Base-by-base conservation (phyloP, 139 green algal species). In the Haematococcus sp. region DNA sequence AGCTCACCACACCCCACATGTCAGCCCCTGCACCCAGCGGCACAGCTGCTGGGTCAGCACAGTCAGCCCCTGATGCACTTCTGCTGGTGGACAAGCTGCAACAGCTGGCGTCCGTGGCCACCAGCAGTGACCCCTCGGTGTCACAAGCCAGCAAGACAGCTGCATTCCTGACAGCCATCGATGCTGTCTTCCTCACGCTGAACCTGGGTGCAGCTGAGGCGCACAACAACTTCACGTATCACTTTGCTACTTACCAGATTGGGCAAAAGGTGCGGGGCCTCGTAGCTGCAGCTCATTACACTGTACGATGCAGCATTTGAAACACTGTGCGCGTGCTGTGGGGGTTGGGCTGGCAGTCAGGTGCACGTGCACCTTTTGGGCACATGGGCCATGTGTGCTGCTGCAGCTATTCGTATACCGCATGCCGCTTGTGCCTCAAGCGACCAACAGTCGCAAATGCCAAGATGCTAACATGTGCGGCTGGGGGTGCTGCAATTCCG, bases 171-270 rank as follows among this genome's bases (percentile, higher is more conserved):
- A 35, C 55, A 23, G 66, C 74, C 1, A 43, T 65, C 5, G 74
- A 80, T 25, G 65, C 74, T 30, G 65, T 35, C 25, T 28, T 80
- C 5, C 66, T 80, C 4, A 58, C n/a, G 27, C 19, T 80, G 28
- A 3, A 46, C 20, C n/a, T 80, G 4, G 66, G 63, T 30, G 66
- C 58, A 2, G 28, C 63, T 43, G 56, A 80, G 56, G n/a, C 4
- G 2, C 32, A 60, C 74, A 28, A 17, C 3, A 5, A 52, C 27
- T 80, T 70, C 66, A 67, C 66, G 2, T 32, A 52, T 22, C 74
- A 75, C 23, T 71, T 80, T 40, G 74, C 66, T 15, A 75, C 74
- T 1, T 80, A 65, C 46, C 66, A 52, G 27, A 35, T 72, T 17
- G 66, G 66, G 44, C 44, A 72, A 27, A 22, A 61, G 28, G 66